A percentile compares a stretch with the other conserved stretches of the same genome.
These are phyloP conservation scores for Neurospora intermedia DNA, from an alignment of 495 filamentous ascomycete genomes.

Conservation along the genomic window DNA sequence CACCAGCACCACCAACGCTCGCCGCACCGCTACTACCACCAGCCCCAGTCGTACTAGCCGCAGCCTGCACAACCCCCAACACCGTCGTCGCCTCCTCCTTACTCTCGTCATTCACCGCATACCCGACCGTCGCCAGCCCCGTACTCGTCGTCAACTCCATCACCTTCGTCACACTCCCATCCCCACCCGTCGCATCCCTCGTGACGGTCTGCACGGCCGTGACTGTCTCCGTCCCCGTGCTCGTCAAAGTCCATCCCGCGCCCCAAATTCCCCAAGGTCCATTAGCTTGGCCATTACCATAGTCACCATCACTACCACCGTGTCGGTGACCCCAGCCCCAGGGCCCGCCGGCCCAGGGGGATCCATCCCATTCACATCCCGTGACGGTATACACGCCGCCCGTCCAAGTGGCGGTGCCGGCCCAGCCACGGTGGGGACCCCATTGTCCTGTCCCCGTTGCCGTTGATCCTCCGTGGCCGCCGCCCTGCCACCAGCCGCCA, in stretches of 20 bases:
- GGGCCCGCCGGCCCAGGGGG: constrained; percentile 37
- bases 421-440: constrained; percentile 2
- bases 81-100: not conserved
- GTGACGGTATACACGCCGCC: constrained; percentile 37
- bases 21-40: constrained; percentile 4
- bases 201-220: constrained; percentile 29
- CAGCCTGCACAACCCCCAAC: not conserved
- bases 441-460: not conserved
- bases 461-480: not conserved
- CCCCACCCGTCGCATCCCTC: constrained; percentile 17
- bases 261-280: constrained; percentile 36
- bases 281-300: not conserved
- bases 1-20: not conserved
- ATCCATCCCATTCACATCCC: constrained; percentile 35
- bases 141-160: constrained; percentile 25
- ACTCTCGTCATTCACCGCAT: constrained; percentile 29
- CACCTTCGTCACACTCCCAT: constrained; percentile 2
- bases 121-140: constrained; percentile 28
- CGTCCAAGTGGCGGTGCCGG: constrained; percentile 24
- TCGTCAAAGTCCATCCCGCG: constrained; percentile 26
- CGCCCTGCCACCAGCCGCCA: no score
- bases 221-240: constrained; percentile 19
- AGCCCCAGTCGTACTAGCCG: constrained; percentile 4
- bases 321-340: constrained; percentile 30
- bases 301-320: constrained; percentile 15